These are phyloP conservation scores for Dionaea muscipula DNA, from an alignment of 179 eudicot genomes.

Conservation along the genomic window DNA sequence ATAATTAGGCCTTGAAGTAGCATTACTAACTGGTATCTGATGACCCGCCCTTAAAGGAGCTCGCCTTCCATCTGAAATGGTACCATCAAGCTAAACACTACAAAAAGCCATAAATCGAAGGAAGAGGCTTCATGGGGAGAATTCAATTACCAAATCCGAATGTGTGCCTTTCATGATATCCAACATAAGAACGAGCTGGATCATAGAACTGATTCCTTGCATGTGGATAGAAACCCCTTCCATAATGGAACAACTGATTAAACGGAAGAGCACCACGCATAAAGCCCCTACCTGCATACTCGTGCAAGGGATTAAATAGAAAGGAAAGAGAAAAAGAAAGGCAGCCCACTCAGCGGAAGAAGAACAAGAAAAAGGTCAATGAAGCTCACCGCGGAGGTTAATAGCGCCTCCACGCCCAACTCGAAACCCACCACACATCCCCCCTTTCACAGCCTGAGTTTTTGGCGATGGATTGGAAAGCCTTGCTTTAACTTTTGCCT, in stretches of 20 bases:
- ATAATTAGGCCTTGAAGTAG: conserved; percentile 30
- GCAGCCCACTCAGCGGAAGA: background rate
- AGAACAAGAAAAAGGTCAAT: conserved; percentile 3
- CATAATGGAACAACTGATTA: conserved; percentile 36
- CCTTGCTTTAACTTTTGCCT: conserved; percentile 66
- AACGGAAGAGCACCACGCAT: conserved; percentile 34
- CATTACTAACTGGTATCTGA: conserved; percentile 23
- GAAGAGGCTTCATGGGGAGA: no score
- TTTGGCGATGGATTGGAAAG: conserved; percentile 82
- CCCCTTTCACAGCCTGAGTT: conserved; percentile 87
- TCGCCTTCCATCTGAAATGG: no score
- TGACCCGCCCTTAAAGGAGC: conserved; percentile 38
- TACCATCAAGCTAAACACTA: no score
- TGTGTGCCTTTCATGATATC: conserved; percentile 26
- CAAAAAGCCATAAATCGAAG: no score
- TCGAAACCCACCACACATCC: conserved; percentile 70
- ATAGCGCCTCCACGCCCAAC: conserved; percentile 43
- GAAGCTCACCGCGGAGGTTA: conserved; percentile 5
- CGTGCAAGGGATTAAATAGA: no score
- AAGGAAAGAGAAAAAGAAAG: no score
- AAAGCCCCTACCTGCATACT: conserved; percentile 42
- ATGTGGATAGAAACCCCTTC: conserved; percentile 34
- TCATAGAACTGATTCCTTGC: conserved; percentile 45
- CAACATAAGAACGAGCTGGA: conserved; percentile 37
- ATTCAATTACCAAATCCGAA: conserved; percentile 40